Base-by-base conservation (phyloP, 306 rosid species). In the Carpinus viminea region DNA sequence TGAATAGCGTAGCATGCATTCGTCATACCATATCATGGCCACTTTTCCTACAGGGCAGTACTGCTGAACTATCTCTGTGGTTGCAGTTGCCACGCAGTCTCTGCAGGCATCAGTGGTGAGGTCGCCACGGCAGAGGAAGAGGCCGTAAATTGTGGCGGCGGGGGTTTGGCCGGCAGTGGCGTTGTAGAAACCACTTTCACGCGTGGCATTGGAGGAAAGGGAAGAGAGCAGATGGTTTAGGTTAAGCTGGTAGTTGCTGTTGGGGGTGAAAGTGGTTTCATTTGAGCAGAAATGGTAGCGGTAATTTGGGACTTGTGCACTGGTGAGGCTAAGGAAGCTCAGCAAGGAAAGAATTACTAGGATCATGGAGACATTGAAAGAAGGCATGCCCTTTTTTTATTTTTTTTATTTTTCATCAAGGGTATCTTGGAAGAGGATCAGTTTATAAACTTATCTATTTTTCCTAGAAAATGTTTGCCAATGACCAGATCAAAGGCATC, bases 1-100 rank as follows among this genome's bases (percentile, higher is more conserved):
- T 0, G 83, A 80, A 81, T 80, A 86, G 9, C 85, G 79, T n/a
- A 86, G 2, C 81, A 81, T 74, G 77, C 89, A 86, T 31, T 78
- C 78, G 0, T 80, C 81, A 51, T 65, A 78, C 89, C 85, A 83
- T 4, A 83, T 34, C 0, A 78, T 15, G 0, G 87, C 53, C 10
- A 26, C 79, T 56, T 78, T 78, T 52, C 15, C 21, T 6, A 1
- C 11, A 7, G 87, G 85, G 66, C 85, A 76, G 56, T 53, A 80
- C 1, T 0, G 7, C 47, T 78, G 74, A n/a, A 51, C 75, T 28
- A 73, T 13, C 17, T 60, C 38, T 15, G 8, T 24, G 7, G 79
- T 60, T 18, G 85, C 83, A 16, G 51, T 26, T 36, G 77, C n/a
- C 73, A 54, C 54, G 10, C 87, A 86, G 41, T 80, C 89, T 10